Evolutionary conservation across 768 basidiomycete genomes (phyloP).

Genomic region (Termitomyces sp.): DNA sequence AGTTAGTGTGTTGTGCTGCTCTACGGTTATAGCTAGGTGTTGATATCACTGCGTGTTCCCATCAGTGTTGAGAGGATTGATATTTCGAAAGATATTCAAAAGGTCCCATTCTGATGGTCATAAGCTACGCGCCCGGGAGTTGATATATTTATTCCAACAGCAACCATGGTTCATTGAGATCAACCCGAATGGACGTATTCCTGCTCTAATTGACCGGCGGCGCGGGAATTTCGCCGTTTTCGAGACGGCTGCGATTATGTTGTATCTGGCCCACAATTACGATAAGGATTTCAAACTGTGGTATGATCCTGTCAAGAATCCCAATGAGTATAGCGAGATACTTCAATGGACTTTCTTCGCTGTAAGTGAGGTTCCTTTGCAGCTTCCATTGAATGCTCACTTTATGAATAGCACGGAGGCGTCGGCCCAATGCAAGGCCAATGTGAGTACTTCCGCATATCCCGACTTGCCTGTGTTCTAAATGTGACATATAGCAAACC

Average conservation of each 20-base stretch:
- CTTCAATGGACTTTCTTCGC: conserved; percentile 89
- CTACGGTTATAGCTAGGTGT: not conserved
- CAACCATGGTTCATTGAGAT: conserved; percentile 73
- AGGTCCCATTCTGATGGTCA: conserved; percentile 34
- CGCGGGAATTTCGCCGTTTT: conserved; percentile 66
- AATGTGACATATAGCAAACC: conserved; percentile 44
- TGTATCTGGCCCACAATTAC: conserved; percentile 81
- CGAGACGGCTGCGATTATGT: conserved; percentile 76
- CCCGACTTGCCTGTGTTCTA: not conserved
- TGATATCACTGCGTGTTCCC: not conserved
- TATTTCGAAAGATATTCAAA: conserved; percentile 68
- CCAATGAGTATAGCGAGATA: conserved; percentile 66
- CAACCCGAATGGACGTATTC: conserved; percentile 75
- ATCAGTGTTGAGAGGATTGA: conserved; percentile 50
- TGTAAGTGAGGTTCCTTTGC: conserved; percentile 31
- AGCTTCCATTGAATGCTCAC: not conserved
- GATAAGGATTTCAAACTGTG: conserved; percentile 64
- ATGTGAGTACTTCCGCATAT: conserved; percentile 16
- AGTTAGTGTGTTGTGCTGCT: conserved; percentile 21
- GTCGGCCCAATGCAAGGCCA: conserved; percentile 90
- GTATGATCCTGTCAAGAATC: conserved; percentile 50
- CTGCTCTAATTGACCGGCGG: conserved; percentile 58
- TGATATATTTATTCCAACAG: conserved; percentile 17
- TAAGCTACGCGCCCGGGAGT: not conserved
- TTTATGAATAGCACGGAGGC: conserved; percentile 59